These are phyloP conservation scores for Irpex rosettiformis DNA, from an alignment of 1,284 basidiomycete species.

Conservation along the genomic window DNA sequence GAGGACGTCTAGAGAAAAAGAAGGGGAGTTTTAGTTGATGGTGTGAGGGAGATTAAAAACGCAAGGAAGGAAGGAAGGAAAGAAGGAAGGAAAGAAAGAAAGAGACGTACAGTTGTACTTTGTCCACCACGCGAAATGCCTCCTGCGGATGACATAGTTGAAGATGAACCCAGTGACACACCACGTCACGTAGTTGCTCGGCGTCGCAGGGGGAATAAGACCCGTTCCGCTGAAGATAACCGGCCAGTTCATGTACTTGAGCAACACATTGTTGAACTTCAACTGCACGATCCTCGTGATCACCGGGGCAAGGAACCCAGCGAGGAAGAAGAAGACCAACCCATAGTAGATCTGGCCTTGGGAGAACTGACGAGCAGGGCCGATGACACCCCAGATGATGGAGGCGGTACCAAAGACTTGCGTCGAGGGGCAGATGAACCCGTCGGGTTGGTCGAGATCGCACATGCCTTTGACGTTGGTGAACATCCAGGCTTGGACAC, in stretches of 20 bases:
- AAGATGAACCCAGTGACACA: slow-evolving; percentile 50
- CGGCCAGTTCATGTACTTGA: slow-evolving; percentile 48
- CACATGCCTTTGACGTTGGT: slow-evolving; percentile 47
- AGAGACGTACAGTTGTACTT: slow-evolving; percentile 41
- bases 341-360: slow-evolving; percentile 35
- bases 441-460: slow-evolving; percentile 30
- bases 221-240: slow-evolving; percentile 53
- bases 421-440: slow-evolving; percentile 40
- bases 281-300: slow-evolving; percentile 34
- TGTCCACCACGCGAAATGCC: slow-evolving; percentile 52
- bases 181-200: slow-evolving; percentile 47
- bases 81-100: background rate
- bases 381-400: slow-evolving; percentile 49
- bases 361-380: slow-evolving; percentile 45
- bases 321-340: slow-evolving; percentile 54
- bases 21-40: background rate
- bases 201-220: slow-evolving; percentile 47
- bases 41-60: too few species aligned
- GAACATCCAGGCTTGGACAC: slow-evolving; percentile 51
- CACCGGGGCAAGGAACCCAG: slow-evolving; percentile 47
- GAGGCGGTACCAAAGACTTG: slow-evolving; percentile 41
- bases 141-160: slow-evolving; percentile 50
- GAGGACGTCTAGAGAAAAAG: slow-evolving; percentile 37
- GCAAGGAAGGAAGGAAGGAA: too few species aligned
- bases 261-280: slow-evolving; percentile 40